These are phyloP conservation scores for Selaginella moellendorffii DNA, from an alignment of 75 land plant species.

Conservation along the genomic window DNA sequence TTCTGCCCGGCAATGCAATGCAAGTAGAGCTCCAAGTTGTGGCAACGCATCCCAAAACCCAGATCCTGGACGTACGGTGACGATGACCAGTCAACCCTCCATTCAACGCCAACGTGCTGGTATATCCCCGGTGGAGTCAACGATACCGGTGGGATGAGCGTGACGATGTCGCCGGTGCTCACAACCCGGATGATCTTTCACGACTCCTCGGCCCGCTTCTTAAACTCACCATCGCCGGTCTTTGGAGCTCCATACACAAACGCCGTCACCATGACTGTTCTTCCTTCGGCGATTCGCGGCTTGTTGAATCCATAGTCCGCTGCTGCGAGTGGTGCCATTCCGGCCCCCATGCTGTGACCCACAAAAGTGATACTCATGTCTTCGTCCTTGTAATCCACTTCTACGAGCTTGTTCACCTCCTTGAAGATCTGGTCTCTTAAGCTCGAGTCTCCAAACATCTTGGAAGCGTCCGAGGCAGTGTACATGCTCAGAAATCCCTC, in stretches of 20 bases:
- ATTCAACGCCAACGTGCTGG: neutral
- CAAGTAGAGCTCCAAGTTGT: neutral
- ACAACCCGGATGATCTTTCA: neutral
- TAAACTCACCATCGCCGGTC: neutral
- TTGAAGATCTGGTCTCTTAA: neutral
- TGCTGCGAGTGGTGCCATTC: neutral
- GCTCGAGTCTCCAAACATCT: neutral
- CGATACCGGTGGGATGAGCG: neutral
- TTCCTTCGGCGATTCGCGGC: neutral
- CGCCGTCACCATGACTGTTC: neutral
- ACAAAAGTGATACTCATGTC: slow-evolving; percentile 4
- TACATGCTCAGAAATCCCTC: neutral
- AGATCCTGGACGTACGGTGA: neutral
- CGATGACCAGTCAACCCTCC: neutral
- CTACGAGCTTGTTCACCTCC: neutral
- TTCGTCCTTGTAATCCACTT: slow-evolving; percentile 1
- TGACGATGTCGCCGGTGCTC: neutral
- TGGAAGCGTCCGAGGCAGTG: neutral
- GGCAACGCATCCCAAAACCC: neutral
- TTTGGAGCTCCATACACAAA: neutral
- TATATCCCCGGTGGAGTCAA: neutral
- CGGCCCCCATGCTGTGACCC: slow-evolving; percentile 4
- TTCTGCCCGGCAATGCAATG: neutral
- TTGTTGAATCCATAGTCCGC: neutral
- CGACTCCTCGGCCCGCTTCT: neutral